phyloP scores from a whole-genome alignment of 2,329 filamentous ascomycete species.

The Fusarium sp. region DNA sequence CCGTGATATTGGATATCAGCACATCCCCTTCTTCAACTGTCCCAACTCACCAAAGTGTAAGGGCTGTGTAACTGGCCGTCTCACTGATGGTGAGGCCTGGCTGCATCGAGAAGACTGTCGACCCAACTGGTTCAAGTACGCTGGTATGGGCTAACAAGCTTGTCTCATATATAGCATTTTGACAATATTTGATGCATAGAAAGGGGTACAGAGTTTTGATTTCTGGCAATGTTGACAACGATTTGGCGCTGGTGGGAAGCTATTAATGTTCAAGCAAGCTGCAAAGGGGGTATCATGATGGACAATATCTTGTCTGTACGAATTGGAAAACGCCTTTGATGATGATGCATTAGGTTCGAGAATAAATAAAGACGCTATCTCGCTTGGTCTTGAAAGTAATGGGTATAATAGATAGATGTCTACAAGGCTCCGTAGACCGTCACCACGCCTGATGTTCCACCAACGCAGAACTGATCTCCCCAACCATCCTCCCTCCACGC shows the following conservation, averaged over 20 bases:
- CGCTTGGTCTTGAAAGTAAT: background rate
- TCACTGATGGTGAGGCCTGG: conserved; percentile 88
- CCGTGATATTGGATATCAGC: conserved; percentile 98
- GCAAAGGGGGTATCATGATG: conserved; percentile 14
- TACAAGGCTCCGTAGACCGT: conserved; percentile 64
- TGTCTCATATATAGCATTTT: background rate
- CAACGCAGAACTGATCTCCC: conserved; percentile 72
- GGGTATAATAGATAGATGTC: conserved; percentile 23
- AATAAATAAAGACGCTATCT: conserved; percentile 1
- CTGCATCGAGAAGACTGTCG: conserved; percentile 92
- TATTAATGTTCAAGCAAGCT: conserved; percentile 13
- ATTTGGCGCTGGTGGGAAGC: conserved; percentile 34
- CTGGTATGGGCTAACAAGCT: conserved; percentile 72
- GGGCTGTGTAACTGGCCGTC: conserved; percentile 84
- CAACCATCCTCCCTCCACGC: conserved; percentile 70
- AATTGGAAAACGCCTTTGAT: conserved; percentile 23
- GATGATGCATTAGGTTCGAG: conserved; percentile 13
- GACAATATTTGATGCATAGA: conserved; percentile 18
- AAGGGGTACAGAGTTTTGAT: conserved; percentile 10
- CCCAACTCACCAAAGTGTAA: conserved; percentile 95
- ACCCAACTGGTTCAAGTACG: conserved; percentile 97
- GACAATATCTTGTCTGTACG: conserved; percentile 12
- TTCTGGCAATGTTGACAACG: conserved; percentile 5
- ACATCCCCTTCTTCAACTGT: conserved; percentile 98
- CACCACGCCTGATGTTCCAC: conserved; percentile 71